phyloP scores from a whole-genome alignment of 257 asterid genomes.

The Capsicum baccatum region DNA sequence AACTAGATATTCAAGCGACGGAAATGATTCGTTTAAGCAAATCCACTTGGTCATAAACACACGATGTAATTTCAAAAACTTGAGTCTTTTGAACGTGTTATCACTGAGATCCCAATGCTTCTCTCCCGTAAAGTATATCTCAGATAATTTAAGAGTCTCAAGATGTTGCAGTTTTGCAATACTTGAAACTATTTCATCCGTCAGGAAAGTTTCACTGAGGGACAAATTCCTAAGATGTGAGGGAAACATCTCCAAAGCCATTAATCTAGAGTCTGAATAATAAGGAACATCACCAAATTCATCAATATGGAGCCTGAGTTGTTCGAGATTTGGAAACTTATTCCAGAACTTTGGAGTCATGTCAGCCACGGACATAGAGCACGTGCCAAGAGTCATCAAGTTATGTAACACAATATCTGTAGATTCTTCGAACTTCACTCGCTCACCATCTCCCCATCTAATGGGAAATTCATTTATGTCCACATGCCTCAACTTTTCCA shows the following conservation, averaged over 20 bases:
- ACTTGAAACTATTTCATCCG: neutral
- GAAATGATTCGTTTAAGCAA: no score
- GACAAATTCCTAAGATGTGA: neutral
- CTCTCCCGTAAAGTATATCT: no score
- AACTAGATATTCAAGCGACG: no score
- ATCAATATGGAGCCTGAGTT: conserved; percentile 7
- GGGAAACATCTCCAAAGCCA: no score
- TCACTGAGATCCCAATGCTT: no score
- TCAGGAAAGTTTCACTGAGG: neutral
- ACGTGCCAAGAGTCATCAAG: conserved; percentile 1
- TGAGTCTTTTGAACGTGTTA: no score
- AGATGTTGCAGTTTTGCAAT: no score
- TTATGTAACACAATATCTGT: neutral
- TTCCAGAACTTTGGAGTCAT: conserved; percentile 27
- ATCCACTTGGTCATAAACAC: no score
- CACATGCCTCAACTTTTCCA: conserved; percentile 12
- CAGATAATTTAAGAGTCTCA: no score
- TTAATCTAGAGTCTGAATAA: no score
- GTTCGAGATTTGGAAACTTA: conserved; percentile 16
- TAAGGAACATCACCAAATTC: neutral
- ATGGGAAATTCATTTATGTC: conserved; percentile 19
- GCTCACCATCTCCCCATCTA: neutral
- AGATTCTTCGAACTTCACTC: neutral
- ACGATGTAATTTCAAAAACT: no score
- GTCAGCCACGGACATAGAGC: neutral